Base-by-base conservation (phyloP, 1,284 basidiomycete genomes). In the Pascua guehoae region DNA sequence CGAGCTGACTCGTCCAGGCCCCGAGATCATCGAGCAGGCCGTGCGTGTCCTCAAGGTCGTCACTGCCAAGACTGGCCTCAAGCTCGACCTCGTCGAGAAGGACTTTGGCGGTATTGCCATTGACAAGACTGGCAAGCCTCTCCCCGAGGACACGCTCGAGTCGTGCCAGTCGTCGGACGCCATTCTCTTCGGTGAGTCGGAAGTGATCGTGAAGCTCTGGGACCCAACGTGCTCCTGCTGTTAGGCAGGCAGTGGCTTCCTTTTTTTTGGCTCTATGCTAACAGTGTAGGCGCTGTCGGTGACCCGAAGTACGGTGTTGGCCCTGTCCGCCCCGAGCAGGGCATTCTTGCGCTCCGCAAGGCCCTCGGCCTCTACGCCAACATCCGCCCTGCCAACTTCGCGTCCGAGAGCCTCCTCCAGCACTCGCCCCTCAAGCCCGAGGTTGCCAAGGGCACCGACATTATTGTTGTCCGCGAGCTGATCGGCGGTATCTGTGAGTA, bases 221-320 rank as follows among this genome's bases (percentile, higher is more conserved):
- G 24, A 32, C 24, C 24, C 24, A 32, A 32, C 24, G 24, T 7
- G 24, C 24, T 32, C 4, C 24, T 32, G 24, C 24, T 32, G 24
- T 32, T 32, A 32, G 24, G 24, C 24, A 32, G 24, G n/a, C 18
- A 36, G 17, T n/a, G 10, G 12, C 44, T 46, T 5, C 15, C 8
- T 3, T 32, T 32, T 32, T 3, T 32, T 32, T 32, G 24, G 7
- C 24, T 32, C 24, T 3, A 43, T 37, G 24, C 24, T 32, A 32
- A 32, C 24, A 7, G 3, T 32, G 24, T 67, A 92, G 94, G 93
- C 64, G 88, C 95, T 24, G 91, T 98, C 64, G 96, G 95, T 62
- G 96, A 56, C 47, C 96, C 96, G 40, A 98, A 98, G 79, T 99
- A 96, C 96, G 94, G 93, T 45, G 88, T 92, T 2, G 87, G 87